Evolutionary conservation across 2,329 filamentous ascomycete species (phyloP), one percentile per base, ranked within the genome.

Genomic region (Scedosporium aurantiacum): DNA sequence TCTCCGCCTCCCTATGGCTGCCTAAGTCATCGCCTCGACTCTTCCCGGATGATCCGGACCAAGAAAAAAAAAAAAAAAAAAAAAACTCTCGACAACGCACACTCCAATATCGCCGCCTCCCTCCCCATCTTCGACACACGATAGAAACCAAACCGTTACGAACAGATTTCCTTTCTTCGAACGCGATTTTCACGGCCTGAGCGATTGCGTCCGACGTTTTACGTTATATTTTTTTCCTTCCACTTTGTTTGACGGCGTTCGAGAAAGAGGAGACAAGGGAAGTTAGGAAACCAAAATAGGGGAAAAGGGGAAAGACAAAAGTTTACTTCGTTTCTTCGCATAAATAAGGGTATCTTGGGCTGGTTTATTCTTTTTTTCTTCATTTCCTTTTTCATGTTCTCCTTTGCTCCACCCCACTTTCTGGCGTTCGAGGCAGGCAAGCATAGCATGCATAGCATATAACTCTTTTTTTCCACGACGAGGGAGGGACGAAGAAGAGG

Each of bases 1-100:
- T 1, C 60, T 54, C 50, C 50, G 50, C 12, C 50, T 54, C 23
- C 50, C 50, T 60, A 57, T 65, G 58, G 25, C 25, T 23, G 58
- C 45, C 10, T 21, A 50, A 5, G 10, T 4, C 4, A 6, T 37
- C 32, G 32, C 32, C 10, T 37, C 32, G 14, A 10, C 32, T 37
- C 1, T 23, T 45, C 16, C 57, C 25, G 21, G 37, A 10, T 25
- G 14, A 45, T 10, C 21, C 57, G 25, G 23, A 2, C 25, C 28
- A 37, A n/a, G 4, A 4, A 5, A 2, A 3, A 37, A 37, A 12
- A 37, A 12, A n/a, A n/a, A 37, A n/a, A 4, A 4, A 5, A 2
- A 3, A 37, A 37, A 12, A 37, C 2, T 12, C 32, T 37, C 32
- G 1, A 12, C 32, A 37, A 16, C 7, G n/a, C 18, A n/a, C 18